A percentile compares a stretch with the other conserved stretches of the same genome.
Conservation (phyloP, 352 stramenopile genomes). For the Thraustochytrium sp. region DNA sequence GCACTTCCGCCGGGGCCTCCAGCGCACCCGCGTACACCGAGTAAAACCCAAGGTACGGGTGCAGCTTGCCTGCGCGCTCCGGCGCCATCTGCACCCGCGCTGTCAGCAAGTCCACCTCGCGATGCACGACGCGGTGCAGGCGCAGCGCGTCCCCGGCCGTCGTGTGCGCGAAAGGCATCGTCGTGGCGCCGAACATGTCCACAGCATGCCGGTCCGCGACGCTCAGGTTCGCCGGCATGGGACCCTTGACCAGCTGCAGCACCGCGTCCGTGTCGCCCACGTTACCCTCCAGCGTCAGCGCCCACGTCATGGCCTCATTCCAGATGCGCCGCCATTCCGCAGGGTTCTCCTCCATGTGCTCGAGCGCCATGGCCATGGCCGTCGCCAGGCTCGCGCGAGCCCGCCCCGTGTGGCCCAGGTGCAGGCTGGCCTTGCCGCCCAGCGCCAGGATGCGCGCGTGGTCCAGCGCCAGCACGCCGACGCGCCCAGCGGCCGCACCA, state of each 20-base stretch:
- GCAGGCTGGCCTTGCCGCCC: too few species aligned
- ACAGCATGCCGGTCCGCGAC: neutral
- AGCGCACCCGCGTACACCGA: neutral
- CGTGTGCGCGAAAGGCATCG: slow-evolving; percentile 53
- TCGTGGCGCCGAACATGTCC: slow-evolving; percentile 26
- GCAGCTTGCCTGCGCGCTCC: neutral
- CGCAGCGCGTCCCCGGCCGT: slow-evolving; percentile 43
- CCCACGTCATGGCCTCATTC: neutral
- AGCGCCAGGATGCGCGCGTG: neutral
- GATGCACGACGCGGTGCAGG: neutral
- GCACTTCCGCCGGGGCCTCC: neutral
- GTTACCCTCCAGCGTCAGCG: neutral
- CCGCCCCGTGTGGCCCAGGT: neutral
- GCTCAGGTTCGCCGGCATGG: neutral
- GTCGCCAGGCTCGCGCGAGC: neutral
- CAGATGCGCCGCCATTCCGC: neutral
- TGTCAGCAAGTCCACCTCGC: neutral
- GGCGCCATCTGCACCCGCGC: neutral
- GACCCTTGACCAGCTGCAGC: neutral
- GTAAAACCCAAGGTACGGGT: neutral
- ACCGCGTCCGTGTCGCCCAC: neutral
- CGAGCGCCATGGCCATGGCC: neutral
- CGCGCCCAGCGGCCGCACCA: neutral
- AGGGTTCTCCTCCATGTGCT: neutral
- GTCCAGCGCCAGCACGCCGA: neutral